phyloP scores from a whole-genome alignment of 2,329 filamentous ascomycete genomes.

The Exophiala aquamarina region DNA sequence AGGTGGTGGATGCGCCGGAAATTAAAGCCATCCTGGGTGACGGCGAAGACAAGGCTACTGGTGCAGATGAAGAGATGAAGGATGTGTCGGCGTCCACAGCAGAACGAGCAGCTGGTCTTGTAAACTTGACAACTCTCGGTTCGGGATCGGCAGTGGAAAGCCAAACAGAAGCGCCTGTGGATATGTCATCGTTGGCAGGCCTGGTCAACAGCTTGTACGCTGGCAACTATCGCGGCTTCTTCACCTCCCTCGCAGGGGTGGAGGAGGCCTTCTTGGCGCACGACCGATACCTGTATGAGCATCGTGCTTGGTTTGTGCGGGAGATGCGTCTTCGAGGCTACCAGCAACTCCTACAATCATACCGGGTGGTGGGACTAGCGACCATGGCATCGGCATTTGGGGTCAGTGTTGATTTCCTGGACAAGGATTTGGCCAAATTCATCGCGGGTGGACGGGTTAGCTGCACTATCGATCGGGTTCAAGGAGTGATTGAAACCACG shows the following conservation, averaged over 20 bases:
- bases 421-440: conserved; percentile 95
- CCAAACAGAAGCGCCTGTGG: conserved; percentile 76
- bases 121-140: conserved; percentile 86
- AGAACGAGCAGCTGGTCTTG: conserved; percentile 62
- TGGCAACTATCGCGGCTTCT: conserved; percentile 92
- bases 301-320: conserved; percentile 94
- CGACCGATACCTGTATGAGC: conserved; percentile 93
- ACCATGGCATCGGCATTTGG: conserved; percentile 98
- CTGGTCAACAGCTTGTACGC: conserved; percentile 90
- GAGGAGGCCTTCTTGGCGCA: conserved; percentile 93
- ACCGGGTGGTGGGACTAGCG: conserved; percentile 91
- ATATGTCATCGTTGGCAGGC: conserved; percentile 84
- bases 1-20: conserved; percentile 96
- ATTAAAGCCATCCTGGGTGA: conserved; percentile 96
- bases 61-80: conserved; percentile 75
- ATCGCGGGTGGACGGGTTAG: conserved; percentile 92
- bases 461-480: conserved; percentile 96
- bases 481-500: conserved; percentile 97
- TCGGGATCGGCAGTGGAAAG: conserved; percentile 59
- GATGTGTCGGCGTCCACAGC: conserved; percentile 58
- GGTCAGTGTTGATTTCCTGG: conserved; percentile 92
- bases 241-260: conserved; percentile 81
- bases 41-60: conserved; percentile 81
- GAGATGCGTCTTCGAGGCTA: conserved; percentile 98
- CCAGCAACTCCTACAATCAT: conserved; percentile 95